phyloP scores from a whole-genome alignment of 208 protist species.

The Strigomonas culicis region DNA sequence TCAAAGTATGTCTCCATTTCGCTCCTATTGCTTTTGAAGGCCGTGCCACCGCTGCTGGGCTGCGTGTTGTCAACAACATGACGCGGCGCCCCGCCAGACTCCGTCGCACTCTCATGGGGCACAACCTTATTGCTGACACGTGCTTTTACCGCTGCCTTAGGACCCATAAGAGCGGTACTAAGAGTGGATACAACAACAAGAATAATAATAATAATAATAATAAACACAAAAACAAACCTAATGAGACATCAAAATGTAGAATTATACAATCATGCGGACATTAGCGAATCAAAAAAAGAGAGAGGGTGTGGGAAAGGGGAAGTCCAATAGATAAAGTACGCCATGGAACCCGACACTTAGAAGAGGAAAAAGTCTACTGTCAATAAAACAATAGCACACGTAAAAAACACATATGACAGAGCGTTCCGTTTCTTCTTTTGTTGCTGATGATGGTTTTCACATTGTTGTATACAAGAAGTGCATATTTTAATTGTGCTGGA shows the following conservation, averaged over 20 bases:
- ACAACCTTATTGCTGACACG: neutral
- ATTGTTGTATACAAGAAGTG: too few species aligned
- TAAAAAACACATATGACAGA: too few species aligned
- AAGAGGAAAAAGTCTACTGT: too few species aligned
- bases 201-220: conserved; percentile 1
- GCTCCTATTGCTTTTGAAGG: conserved; percentile 21
- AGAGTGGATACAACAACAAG: neutral
- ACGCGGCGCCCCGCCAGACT: neutral
- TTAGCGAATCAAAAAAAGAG: neutral
- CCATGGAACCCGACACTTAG: too few species aligned
- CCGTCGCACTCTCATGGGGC: neutral
- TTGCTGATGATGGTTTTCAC: neutral
- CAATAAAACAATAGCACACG: too few species aligned
- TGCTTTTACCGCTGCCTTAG: neutral
- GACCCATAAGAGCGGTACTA: neutral
- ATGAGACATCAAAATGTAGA: neutral
- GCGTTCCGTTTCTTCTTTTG: neutral
- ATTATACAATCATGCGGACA: neutral
- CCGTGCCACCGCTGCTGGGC: neutral
- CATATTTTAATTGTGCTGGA: too few species aligned
- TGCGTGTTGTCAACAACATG: conserved; percentile 6
- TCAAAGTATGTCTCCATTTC: conserved; percentile 73
- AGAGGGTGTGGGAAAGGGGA: too few species aligned
- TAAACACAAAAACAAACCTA: neutral
- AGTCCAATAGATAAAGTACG: too few species aligned